A percentile compares a stretch with the other conserved stretches of the same genome.
Evolutionary conservation across 441 rosid genomes (phyloP).

Genomic region (Erodium trifolium): DNA sequence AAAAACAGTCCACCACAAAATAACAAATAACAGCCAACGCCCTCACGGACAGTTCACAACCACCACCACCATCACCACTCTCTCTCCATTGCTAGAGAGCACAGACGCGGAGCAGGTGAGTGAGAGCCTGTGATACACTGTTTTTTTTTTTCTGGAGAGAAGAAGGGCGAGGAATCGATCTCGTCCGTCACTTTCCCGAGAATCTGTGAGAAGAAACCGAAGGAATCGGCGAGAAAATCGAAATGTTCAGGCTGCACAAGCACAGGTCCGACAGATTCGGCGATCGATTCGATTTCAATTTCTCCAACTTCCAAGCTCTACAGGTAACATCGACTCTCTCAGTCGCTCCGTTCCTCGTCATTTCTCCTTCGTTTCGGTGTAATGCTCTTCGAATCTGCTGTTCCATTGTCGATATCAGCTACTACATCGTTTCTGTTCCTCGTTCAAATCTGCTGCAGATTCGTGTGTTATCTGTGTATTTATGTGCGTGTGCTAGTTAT

Average conservation of each 20-base stretch:
- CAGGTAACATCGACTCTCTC: neutral
- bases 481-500: neutral
- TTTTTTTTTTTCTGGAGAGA: neutral
- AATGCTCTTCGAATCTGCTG: neutral
- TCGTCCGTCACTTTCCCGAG: neutral
- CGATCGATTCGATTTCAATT: slow-evolving; percentile 11
- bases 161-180: slow-evolving; percentile 1
- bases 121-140: neutral
- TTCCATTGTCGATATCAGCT: slow-evolving; percentile 6
- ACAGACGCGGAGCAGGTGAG: slow-evolving; percentile 4
- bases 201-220: neutral
- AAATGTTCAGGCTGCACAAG: slow-evolving; percentile 11
- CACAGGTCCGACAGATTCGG: slow-evolving; percentile 8
- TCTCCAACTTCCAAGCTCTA: slow-evolving; percentile 11
- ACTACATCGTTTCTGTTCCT: neutral
- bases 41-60: slow-evolving; percentile 3
- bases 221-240: slow-evolving; percentile 4
- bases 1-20: slow-evolving; percentile 5
- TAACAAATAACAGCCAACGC: slow-evolving; percentile 3
- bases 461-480: neutral
- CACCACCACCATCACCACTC: slow-evolving; percentile 3
- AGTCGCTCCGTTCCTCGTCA: neutral
- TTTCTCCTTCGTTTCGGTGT: neutral
- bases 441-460: slow-evolving; percentile 8
- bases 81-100: slow-evolving; percentile 4